Conservation (phyloP, 129 eudicot species). For the Heracleum sosnowskyi region DNA sequence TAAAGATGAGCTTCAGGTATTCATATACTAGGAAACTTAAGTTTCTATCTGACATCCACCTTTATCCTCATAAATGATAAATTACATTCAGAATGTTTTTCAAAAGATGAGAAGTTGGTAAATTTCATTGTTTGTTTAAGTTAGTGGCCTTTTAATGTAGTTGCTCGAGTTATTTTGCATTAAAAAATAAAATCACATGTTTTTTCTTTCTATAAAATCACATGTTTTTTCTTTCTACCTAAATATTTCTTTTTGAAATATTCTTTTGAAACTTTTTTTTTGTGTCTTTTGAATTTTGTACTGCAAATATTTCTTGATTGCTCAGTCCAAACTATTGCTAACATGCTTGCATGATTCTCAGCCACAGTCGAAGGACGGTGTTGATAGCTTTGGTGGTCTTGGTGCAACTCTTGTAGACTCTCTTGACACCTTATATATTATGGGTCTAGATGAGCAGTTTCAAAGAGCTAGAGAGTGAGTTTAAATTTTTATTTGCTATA, state of each 20-base stretch:
- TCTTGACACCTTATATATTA: constrained; percentile 92
- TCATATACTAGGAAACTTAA: not conserved
- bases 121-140: not conserved
- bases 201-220: not conserved
- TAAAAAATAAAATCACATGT: not conserved
- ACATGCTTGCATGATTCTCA: constrained; percentile 31
- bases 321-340: not conserved
- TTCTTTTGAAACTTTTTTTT: not conserved
- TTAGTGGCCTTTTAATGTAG: not conserved
- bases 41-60: not conserved
- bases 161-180: not conserved
- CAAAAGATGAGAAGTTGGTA: not conserved
- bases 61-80: not conserved
- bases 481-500: not conserved
- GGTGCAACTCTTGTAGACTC: constrained; percentile 96
- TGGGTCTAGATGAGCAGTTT: constrained; percentile 96
- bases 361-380: constrained; percentile 96
- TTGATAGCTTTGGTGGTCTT: constrained; percentile 99
- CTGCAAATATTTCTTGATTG: not conserved
- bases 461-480: constrained; percentile 95
- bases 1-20: constrained; percentile 96
- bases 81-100: not conserved
- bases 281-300: not conserved
- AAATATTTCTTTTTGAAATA: not conserved
- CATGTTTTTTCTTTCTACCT: not conserved